These are phyloP conservation scores for Barnettozyma siamensis DNA, from an alignment of 805 yeast species.

Conservation along the genomic window DNA sequence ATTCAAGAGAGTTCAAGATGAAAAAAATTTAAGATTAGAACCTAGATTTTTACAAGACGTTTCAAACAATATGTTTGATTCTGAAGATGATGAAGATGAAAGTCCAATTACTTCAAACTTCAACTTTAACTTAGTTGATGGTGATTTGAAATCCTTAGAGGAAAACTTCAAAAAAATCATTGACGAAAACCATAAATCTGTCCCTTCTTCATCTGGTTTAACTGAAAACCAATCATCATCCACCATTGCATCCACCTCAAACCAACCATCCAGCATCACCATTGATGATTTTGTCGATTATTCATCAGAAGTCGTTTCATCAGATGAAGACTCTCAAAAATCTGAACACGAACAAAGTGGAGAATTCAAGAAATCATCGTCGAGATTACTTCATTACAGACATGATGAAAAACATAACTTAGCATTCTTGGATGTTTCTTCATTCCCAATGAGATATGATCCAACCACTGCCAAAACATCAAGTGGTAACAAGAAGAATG, in stretches of 20 bases:
- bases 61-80: constrained; percentile 13
- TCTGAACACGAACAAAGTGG: neutral
- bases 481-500: constrained; percentile 1
- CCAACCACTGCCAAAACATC: constrained; percentile 11
- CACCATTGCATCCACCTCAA: neutral
- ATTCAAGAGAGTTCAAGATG: constrained; percentile 6
- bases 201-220: constrained; percentile 1
- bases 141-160: constrained; percentile 23
- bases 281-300: constrained; percentile 20
- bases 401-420: constrained; percentile 26
- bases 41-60: constrained; percentile 11
- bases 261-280: neutral
- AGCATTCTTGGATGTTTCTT: constrained; percentile 26
- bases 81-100: constrained; percentile 13
- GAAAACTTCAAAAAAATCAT: constrained; percentile 25
- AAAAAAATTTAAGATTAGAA: constrained; percentile 3
- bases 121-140: constrained; percentile 5
- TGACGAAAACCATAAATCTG: constrained; percentile 17
- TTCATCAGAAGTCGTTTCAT: constrained; percentile 12
- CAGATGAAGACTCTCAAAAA: constrained; percentile 12
- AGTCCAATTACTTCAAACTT: constrained; percentile 11
- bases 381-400: constrained; percentile 23
- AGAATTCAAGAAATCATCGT: constrained; percentile 4
- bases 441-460: constrained; percentile 25
- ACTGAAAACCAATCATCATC: constrained; percentile 7